Evolutionary conservation across 192 early-diverging fungal genomes (phyloP), one percentile per base, ranked within the genome.

Genomic region (Dispira parvispora): DNA sequence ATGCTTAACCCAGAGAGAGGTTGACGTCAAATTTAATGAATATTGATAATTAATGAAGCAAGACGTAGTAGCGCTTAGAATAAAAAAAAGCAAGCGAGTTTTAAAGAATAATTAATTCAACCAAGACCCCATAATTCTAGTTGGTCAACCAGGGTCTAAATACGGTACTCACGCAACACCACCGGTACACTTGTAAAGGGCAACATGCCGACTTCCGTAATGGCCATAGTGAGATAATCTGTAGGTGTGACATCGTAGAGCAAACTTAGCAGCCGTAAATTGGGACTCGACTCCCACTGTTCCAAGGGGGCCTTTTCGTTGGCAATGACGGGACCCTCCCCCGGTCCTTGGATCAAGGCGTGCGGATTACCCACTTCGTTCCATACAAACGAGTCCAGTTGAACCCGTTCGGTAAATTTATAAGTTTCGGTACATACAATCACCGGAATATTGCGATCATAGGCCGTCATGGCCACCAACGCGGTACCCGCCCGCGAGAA

Each of bases 171-270:
- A 68, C 75, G 78, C 50, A 80, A 57, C 23, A 86, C 81, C 25
- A 88, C 86, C 8, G 86, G 88, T 28, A 88, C 88, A 61, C 87
- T 89, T 23, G 91, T 93, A 64, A 84, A 89, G 11, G 91, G 90
- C 61, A 94, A 89, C 66, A 91, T 68, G 26, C 96, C 96, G 12
- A 91, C 81, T 69, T 99, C 96, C 18, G 90, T 93, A 20, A 94
- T 80, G 45, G 96, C 85, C 43, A 89, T 78, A 32, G 88, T 89
- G 53, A 99, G 83, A 71, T 88, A 93, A 66, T 92, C 82, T 45
- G 93, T 83, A 42, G 96, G 95, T 2, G 95, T 99, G 46, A 98
- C 78, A 71, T 99, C 96, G 69, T 98, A 95, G 62, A 88, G 70
- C 8, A 96, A 69, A 63, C 94, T 98, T 65, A 99, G 72, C 52